Percentiles rank a stretch among this genome's conserved stretches.
Evolutionary conservation across 2,329 filamentous ascomycete species (phyloP).

Genomic region (Fusarium sp.): DNA sequence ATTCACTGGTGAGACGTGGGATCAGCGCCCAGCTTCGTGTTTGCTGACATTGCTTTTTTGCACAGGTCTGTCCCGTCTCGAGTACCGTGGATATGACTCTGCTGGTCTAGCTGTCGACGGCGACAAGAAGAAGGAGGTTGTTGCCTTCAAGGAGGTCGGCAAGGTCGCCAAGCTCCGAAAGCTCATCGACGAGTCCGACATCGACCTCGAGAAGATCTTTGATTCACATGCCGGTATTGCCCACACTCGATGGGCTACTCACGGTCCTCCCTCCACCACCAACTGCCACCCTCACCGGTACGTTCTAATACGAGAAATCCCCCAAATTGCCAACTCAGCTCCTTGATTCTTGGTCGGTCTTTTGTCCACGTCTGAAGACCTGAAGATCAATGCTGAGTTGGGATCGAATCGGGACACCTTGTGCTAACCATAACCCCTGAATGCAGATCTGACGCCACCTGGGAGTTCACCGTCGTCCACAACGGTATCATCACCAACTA

Average conservation of each 20-base stretch:
- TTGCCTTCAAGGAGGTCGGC: constrained; percentile 98
- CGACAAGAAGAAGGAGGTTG: constrained; percentile 98
- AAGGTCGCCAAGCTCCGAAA: constrained; percentile 97
- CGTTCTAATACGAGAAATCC: constrained; percentile 46
- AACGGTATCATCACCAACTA: constrained; percentile 99
- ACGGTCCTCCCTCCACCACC: constrained; percentile 89
- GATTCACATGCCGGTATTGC: constrained; percentile 98
- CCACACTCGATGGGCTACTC: constrained; percentile 98
- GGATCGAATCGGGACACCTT: constrained; percentile 7
- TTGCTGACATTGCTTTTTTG: constrained; percentile 47
- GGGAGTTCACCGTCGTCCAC: constrained; percentile 98
- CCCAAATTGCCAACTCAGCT: neutral
- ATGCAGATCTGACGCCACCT: constrained; percentile 85
- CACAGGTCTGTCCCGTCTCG: constrained; percentile 89
- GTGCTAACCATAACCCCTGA: constrained; percentile 37
- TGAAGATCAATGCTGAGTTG: constrained; percentile 15
- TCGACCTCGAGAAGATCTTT: constrained; percentile 91
- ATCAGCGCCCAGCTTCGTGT: constrained; percentile 37
- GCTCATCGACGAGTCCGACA: constrained; percentile 84
- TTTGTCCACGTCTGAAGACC: neutral
- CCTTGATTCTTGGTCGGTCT: neutral
- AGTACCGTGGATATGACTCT: constrained; percentile 99
- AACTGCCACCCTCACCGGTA: constrained; percentile 99
- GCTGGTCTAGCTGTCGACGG: constrained; percentile 95
- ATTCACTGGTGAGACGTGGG: constrained; percentile 45